These are phyloP conservation scores for Backusella tuberculispora DNA, from an alignment of 192 early-diverging fungal genomes.

Conservation along the genomic window DNA sequence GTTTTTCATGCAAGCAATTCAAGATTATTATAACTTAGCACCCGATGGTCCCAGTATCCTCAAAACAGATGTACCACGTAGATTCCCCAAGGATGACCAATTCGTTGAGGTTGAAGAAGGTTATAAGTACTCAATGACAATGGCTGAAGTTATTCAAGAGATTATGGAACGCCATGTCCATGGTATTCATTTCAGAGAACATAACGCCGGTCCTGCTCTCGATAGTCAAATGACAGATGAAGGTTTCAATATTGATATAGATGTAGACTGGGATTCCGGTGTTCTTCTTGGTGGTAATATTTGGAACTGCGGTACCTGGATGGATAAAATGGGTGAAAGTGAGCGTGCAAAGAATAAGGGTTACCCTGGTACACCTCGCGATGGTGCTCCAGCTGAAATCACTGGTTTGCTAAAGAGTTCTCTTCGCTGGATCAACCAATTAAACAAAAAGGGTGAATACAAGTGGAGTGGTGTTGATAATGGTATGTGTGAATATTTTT, in stretches of 20 bases:
- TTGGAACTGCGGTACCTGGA: slow-evolving; percentile 99
- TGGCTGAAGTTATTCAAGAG: slow-evolving; percentile 91
- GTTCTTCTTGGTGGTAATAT: slow-evolving; percentile 86
- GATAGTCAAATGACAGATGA: slow-evolving; percentile 91
- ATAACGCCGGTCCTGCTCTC: slow-evolving; percentile 87
- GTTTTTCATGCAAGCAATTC: slow-evolving; percentile 94
- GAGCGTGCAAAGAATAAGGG: slow-evolving; percentile 93
- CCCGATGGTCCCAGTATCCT: slow-evolving; percentile 83
- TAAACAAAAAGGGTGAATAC: slow-evolving; percentile 49
- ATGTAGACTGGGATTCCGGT: slow-evolving; percentile 79
- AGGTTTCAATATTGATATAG: slow-evolving; percentile 85
- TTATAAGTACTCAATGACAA: slow-evolving; percentile 67
- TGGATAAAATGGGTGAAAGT: slow-evolving; percentile 98
- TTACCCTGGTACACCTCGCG: slow-evolving; percentile 89
- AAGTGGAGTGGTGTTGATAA: slow-evolving; percentile 47
- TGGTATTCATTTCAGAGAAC: slow-evolving; percentile 93
- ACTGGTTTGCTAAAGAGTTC: slow-evolving; percentile 86
- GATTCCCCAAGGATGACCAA: slow-evolving; percentile 79
- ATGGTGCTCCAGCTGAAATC: slow-evolving; percentile 93
- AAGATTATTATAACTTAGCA: slow-evolving; percentile 75
- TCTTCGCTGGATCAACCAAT: slow-evolving; percentile 78
- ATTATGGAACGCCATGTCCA: slow-evolving; percentile 87
- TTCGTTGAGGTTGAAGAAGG: slow-evolving; percentile 73
- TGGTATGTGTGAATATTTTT: slow-evolving; percentile 11
- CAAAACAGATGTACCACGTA: slow-evolving; percentile 66